Conservation (phyloP, 2,329 filamentous ascomycete genomes). For the Ophiocordyceps camponoti-rufipedis region DNA sequence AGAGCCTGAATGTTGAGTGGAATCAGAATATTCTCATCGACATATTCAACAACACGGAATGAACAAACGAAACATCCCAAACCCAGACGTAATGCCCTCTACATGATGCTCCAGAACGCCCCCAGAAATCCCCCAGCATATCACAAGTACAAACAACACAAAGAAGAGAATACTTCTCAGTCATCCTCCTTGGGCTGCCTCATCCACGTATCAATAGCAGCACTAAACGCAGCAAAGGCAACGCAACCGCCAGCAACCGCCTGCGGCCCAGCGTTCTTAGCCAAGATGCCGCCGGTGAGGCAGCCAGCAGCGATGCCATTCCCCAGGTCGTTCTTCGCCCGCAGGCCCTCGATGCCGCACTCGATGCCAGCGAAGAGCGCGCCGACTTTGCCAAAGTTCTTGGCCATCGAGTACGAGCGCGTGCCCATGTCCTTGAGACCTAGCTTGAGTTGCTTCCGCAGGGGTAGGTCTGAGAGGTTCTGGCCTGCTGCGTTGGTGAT, state of each 20-base stretch:
- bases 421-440: slow-evolving; percentile 93
- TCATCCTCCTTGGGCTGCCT: slow-evolving; percentile 48
- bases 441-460: slow-evolving; percentile 62
- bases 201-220: slow-evolving; percentile 88
- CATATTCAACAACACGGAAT: background rate
- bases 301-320: slow-evolving; percentile 84
- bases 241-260: slow-evolving; percentile 75
- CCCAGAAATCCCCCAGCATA: background rate
- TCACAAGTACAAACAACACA: background rate
- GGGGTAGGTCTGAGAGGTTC: slow-evolving; percentile 45
- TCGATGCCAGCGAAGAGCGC: slow-evolving; percentile 84
- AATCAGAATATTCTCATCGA: no score
- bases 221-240: slow-evolving; percentile 84
- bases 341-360: slow-evolving; percentile 81
- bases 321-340: slow-evolving; percentile 82
- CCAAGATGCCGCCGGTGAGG: slow-evolving; percentile 76
- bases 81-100: slow-evolving; percentile 8
- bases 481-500: slow-evolving; percentile 17
- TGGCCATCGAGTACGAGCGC: slow-evolving; percentile 65
- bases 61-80: background rate
- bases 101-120: slow-evolving; percentile 11
- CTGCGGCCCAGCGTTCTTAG: slow-evolving; percentile 73
- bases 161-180: background rate
- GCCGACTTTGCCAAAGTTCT: slow-evolving; percentile 90
- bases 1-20: no score